phyloP scores from a whole-genome alignment of 148 eudicot genomes.

The Cornus florida region DNA sequence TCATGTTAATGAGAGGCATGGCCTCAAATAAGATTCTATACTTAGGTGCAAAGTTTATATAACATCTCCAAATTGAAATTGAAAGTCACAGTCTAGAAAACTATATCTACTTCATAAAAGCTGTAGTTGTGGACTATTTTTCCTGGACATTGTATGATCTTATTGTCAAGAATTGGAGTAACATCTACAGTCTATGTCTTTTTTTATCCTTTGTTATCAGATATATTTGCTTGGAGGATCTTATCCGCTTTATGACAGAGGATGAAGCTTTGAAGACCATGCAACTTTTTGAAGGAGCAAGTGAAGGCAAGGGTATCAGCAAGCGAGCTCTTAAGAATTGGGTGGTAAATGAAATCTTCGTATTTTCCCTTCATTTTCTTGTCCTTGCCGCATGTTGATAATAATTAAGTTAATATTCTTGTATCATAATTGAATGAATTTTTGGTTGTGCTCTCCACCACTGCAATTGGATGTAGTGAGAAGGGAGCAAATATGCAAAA shows the following conservation, averaged over 20 bases:
- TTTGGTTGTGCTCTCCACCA: too few species aligned
- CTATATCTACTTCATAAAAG: too few species aligned
- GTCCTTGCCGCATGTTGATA: neutral
- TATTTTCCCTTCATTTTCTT: neutral
- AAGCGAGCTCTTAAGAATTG: conserved; percentile 55
- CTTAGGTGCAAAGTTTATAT: neutral
- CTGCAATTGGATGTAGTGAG: too few species aligned
- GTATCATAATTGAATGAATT: neutral
- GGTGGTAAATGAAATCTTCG: conserved; percentile 45
- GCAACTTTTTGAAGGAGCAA: conserved; percentile 44
- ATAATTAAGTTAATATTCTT: neutral
- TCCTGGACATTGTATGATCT: neutral
- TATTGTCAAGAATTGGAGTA: neutral
- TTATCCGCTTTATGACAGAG: conserved; percentile 50
- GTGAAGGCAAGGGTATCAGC: conserved; percentile 50
- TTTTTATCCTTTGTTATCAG: conserved; percentile 19
- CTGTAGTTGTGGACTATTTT: neutral
- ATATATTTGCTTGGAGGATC: conserved; percentile 43
- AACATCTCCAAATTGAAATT: too few species aligned
- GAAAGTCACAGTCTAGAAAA: neutral
- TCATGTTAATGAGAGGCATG: too few species aligned
- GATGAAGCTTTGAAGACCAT: conserved; percentile 53
- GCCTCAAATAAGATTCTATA: neutral
- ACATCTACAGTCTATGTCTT: neutral
- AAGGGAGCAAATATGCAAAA: too few species aligned